Evolutionary conservation across 345 rosid genomes (phyloP).

Genomic region (Eucalyptus paniculata): DNA sequence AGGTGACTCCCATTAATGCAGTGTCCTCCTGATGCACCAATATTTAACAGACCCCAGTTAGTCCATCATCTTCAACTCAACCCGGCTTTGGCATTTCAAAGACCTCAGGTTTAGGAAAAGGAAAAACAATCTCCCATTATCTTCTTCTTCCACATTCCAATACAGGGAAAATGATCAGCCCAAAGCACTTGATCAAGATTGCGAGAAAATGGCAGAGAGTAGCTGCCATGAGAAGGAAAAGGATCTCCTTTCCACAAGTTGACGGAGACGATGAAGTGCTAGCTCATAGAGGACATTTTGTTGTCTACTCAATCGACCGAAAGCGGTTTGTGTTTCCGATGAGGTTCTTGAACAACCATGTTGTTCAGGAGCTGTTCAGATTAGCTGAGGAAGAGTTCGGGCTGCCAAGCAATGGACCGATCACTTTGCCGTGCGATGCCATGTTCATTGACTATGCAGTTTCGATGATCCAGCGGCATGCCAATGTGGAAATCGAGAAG

Average conservation of each 20-base stretch:
- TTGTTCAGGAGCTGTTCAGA: neutral
- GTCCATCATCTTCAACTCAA: neutral
- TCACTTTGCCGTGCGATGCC: conserved; percentile 17
- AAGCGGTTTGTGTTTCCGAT: conserved; percentile 4
- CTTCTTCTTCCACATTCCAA: neutral
- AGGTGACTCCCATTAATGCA: neutral
- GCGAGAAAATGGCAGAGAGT: conserved; percentile 21
- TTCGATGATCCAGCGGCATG: neutral
- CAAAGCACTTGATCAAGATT: conserved; percentile 9
- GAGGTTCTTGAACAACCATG: neutral
- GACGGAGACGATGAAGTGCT: neutral
- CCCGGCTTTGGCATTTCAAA: neutral
- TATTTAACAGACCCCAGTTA: neutral
- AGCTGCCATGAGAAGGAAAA: conserved; percentile 7
- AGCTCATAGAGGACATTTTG: conserved; percentile 10
- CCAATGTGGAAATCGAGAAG: neutral
- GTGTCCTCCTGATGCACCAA: neutral
- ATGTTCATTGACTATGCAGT: conserved; percentile 4
- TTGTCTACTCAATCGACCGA: conserved; percentile 1
- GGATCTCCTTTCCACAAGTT: neutral
- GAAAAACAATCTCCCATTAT: neutral
- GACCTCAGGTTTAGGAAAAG: neutral
- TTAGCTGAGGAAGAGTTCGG: conserved; percentile 1
- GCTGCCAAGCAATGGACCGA: conserved; percentile 1
- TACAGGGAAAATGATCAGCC: neutral